A percentile compares a stretch with the other conserved stretches of the same genome.
Evolutionary conservation across 441 rosid species (phyloP).

Genomic region (Jatropha multifida): DNA sequence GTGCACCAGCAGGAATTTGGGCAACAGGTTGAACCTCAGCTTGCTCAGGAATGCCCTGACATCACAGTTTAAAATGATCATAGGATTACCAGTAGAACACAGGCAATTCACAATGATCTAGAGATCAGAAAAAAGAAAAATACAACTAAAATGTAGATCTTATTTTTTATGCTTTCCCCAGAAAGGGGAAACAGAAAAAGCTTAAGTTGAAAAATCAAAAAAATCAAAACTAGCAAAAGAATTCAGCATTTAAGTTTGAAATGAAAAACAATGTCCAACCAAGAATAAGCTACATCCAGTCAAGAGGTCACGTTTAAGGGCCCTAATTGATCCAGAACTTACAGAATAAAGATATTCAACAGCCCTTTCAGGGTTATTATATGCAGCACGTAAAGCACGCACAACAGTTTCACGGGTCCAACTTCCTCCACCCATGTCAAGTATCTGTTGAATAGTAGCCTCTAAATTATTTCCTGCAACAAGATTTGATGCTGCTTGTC

Average conservation of each 20-base stretch:
- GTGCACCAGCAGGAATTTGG: slow-evolving; percentile 53
- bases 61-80: not conserved
- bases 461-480: slow-evolving; percentile 85
- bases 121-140: too few species aligned
- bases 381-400: slow-evolving; percentile 93
- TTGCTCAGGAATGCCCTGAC: slow-evolving; percentile 93
- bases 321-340: slow-evolving; percentile 18
- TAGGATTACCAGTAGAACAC: too few species aligned
- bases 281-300: too few species aligned
- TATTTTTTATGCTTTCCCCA: too few species aligned
- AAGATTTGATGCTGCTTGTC: slow-evolving; percentile 84
- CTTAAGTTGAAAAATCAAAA: too few species aligned
- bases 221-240: too few species aligned
- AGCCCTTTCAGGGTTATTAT: slow-evolving; percentile 92
- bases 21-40: slow-evolving; percentile 70
- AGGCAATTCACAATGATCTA: too few species aligned
- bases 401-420: slow-evolving; percentile 89
- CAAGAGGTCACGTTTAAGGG: not conserved
- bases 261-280: too few species aligned
- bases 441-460: slow-evolving; percentile 78
- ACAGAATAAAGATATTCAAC: slow-evolving; percentile 92
- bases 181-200: too few species aligned
- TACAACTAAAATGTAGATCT: too few species aligned
- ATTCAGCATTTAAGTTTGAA: too few species aligned
- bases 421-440: slow-evolving; percentile 94